Percentiles rank a stretch among this genome's conserved stretches.
These are phyloP conservation scores for Ceratobasidium sp. DNA, from an alignment of 1,284 basidiomycete species.

Conservation along the genomic window DNA sequence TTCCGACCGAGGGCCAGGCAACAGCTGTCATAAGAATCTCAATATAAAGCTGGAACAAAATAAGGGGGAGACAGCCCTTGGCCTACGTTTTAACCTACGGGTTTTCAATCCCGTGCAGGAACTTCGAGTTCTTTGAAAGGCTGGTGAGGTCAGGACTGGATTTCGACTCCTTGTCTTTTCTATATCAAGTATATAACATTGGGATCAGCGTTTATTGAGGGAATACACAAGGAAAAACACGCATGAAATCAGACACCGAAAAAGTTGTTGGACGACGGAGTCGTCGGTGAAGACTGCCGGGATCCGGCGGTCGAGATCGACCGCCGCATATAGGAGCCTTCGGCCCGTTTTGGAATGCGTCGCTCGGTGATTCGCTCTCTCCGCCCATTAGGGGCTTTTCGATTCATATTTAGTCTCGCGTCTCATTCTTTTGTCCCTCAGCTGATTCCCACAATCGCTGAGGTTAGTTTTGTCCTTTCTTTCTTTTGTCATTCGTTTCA, in stretches of 20 bases:
- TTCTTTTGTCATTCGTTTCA: too few relatives aligned
- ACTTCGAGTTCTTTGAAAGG: constrained; percentile 76
- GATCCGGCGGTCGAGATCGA: too few relatives aligned
- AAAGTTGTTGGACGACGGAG: too few relatives aligned
- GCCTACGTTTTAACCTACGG: constrained; percentile 79
- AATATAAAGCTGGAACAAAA: background rate
- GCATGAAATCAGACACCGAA: constrained; percentile 78
- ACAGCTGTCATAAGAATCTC: constrained; percentile 58
- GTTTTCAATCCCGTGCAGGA: constrained; percentile 79
- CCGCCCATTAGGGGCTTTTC: too few relatives aligned
- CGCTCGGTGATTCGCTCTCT: too few relatives aligned
- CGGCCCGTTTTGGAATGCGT: too few relatives aligned
- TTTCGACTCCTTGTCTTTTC: constrained; percentile 85
- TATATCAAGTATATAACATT: constrained; percentile 34
- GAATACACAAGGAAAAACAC: constrained; percentile 41
- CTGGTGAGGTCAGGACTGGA: constrained; percentile 72
- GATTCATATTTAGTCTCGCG: too few relatives aligned
- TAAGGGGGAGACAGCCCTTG: constrained; percentile 53
- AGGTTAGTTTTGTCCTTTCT: too few relatives aligned
- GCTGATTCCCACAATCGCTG: too few relatives aligned
- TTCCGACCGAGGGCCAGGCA: constrained; percentile 86
- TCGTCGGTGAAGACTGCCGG: too few relatives aligned
- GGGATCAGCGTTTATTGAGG: background rate
- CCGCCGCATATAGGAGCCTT: too few relatives aligned
- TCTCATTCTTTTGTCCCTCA: too few relatives aligned